Percentiles rank a stretch among this genome's conserved stretches.
Conservation (phyloP, 2,329 filamentous ascomycete genomes). For the Pestalotiopsis sp. region DNA sequence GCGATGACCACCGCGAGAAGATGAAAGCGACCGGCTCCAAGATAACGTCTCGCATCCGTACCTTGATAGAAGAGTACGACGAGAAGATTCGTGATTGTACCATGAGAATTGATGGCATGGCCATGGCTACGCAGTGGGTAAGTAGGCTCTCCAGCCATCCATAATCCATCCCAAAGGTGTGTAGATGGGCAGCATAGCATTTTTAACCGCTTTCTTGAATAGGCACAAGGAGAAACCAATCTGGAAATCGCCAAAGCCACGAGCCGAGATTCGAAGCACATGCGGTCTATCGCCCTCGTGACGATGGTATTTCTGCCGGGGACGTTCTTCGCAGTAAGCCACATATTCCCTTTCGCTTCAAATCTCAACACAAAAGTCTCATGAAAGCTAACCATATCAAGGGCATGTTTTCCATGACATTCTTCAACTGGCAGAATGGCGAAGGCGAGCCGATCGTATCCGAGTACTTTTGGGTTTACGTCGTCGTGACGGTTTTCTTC, state of each 20-base stretch:
- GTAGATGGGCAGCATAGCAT: no score
- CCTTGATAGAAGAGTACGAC: slow-evolving; percentile 32
- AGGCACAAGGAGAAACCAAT: slow-evolving; percentile 30
- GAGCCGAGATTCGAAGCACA: slow-evolving; percentile 28
- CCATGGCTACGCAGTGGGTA: slow-evolving; percentile 38
- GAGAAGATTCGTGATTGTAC: slow-evolving; percentile 34
- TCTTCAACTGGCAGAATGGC: slow-evolving; percentile 28
- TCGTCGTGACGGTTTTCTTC: not conserved
- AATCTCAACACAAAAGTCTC: no score
- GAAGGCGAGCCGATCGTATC: slow-evolving; percentile 14
- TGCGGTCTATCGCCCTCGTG: slow-evolving; percentile 31
- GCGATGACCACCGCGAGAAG: no score
- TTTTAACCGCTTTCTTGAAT: no score
- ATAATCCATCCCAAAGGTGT: not conserved
- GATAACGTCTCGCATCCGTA: slow-evolving; percentile 21
- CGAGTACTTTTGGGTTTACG: slow-evolving; percentile 12
- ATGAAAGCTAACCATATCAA: no score
- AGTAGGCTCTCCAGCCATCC: not conserved
- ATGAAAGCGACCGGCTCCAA: slow-evolving; percentile 8
- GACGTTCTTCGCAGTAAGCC: slow-evolving; percentile 32
- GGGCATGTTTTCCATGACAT: slow-evolving; percentile 28
- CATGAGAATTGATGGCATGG: slow-evolving; percentile 37
- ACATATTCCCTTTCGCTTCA: no score
- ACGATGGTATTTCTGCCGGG: slow-evolving; percentile 35
- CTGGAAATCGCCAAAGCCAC: slow-evolving; percentile 31